Percentiles rank a stretch among this genome's conserved stretches.
Conservation (phyloP, 495 filamentous ascomycete genomes). For the Tuber borchii region DNA sequence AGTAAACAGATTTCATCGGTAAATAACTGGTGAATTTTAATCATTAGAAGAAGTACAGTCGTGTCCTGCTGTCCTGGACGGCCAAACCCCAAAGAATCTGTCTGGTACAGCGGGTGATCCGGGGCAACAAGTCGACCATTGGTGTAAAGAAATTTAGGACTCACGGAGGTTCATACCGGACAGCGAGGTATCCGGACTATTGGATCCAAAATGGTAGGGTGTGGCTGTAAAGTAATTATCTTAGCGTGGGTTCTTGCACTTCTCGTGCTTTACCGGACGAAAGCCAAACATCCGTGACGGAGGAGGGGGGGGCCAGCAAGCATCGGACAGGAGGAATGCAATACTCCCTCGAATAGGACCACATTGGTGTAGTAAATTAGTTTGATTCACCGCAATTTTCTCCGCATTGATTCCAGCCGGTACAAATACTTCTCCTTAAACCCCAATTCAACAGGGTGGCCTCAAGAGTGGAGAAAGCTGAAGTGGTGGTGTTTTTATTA, state of each 20-base stretch:
- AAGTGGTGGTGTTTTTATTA: neutral
- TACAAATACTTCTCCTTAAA: neutral
- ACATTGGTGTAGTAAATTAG: neutral
- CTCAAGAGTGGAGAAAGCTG: neutral
- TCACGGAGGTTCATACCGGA: too few relatives aligned
- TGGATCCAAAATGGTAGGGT: too few relatives aligned
- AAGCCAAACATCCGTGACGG: slow-evolving; percentile 13
- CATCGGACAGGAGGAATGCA: neutral
- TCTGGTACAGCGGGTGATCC: too few relatives aligned
- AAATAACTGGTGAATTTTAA: neutral
- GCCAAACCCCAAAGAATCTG: too few relatives aligned
- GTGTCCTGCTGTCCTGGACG: too few relatives aligned
- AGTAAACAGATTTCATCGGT: neutral
- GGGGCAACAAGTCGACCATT: too few relatives aligned
- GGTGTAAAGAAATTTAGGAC: too few relatives aligned
- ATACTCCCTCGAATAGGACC: slow-evolving; percentile 16
- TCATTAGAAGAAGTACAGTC: neutral
- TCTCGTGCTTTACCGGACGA: slow-evolving; percentile 8
- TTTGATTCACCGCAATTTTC: slow-evolving; percentile 16
- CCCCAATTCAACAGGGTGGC: neutral
- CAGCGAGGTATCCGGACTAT: too few relatives aligned
- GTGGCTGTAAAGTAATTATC: neutral
- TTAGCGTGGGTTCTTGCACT: slow-evolving; percentile 11
- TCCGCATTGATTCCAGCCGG: slow-evolving; percentile 6
- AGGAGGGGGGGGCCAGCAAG: neutral